These are phyloP conservation scores for Alternaria infectoria DNA, from an alignment of 2,329 filamentous ascomycete genomes.

Conservation along the genomic window DNA sequence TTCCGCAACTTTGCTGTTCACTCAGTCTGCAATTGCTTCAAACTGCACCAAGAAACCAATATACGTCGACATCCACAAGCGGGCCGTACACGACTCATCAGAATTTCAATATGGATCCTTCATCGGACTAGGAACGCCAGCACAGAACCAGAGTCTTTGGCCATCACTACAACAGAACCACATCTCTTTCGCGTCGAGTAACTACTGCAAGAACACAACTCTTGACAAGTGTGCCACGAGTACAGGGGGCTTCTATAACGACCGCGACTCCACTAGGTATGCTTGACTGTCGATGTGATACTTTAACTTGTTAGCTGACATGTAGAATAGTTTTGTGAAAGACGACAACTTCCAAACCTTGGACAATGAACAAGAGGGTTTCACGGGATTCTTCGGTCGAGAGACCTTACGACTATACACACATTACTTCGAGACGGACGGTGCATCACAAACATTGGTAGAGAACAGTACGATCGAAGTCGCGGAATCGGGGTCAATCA, in stretches of 20 bases:
- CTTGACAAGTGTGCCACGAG: slow-evolving; percentile 39
- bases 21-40: slow-evolving; percentile 45
- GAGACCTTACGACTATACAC: slow-evolving; percentile 49
- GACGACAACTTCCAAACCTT: slow-evolving; percentile 31
- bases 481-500: slow-evolving; percentile 37
- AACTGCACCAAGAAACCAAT: slow-evolving; percentile 50
- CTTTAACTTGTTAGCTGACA: slow-evolving; percentile 15
- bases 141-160: slow-evolving; percentile 55
- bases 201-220: slow-evolving; percentile 48
- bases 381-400: slow-evolving; percentile 39
- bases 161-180: slow-evolving; percentile 52
- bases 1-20: slow-evolving; percentile 43
- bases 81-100: slow-evolving; percentile 49
- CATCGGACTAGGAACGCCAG: slow-evolving; percentile 51
- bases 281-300: neutral
- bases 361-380: slow-evolving; percentile 28
- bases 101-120: slow-evolving; percentile 54
- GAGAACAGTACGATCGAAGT: slow-evolving; percentile 46
- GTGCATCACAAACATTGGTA: slow-evolving; percentile 45
- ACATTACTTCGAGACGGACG: slow-evolving; percentile 50
- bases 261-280: slow-evolving; percentile 42
- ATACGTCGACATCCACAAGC: slow-evolving; percentile 54
- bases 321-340: slow-evolving; percentile 28
- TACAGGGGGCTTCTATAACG: slow-evolving; percentile 46
- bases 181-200: slow-evolving; percentile 46